A percentile compares a stretch with the other conserved stretches of the same genome.
Conservation (phyloP, 208 protist genomes). For the Kentomonas sorsogonicus region DNA sequence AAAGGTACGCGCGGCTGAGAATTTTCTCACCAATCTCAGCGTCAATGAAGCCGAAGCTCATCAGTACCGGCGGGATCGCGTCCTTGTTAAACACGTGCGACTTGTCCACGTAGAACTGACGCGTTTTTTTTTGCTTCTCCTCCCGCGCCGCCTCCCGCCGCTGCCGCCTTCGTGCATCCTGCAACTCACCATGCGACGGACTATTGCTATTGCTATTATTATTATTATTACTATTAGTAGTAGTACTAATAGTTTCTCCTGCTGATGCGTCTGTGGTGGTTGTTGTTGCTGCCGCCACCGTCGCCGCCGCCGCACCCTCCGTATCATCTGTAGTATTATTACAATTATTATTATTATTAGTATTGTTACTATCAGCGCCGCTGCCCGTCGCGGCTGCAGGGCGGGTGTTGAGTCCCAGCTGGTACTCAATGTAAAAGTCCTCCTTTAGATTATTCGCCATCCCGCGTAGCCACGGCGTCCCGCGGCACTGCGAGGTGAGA, state of each 20-base stretch:
- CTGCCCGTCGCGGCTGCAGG: not conserved
- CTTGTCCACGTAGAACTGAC: too few species aligned
- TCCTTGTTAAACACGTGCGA: slow-evolving; percentile 38
- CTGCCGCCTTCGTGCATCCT: too few species aligned
- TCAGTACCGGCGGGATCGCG: slow-evolving; percentile 40
- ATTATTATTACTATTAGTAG: too few species aligned
- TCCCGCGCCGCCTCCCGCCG: too few species aligned
- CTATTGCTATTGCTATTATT: too few species aligned
- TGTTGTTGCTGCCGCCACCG: slow-evolving; percentile 3
- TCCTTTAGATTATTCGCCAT: slow-evolving; percentile 14
- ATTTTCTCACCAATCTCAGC: slow-evolving; percentile 40
- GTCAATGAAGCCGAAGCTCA: slow-evolving; percentile 30
- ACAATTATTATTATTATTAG: not conserved
- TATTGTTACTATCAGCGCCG: not conserved
- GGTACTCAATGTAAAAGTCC: slow-evolving; percentile 11
- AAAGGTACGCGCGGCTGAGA: slow-evolving; percentile 31
- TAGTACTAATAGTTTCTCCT: too few species aligned
- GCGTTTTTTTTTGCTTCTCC: too few species aligned
- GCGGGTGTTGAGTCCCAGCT: not conserved
- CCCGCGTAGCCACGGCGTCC: slow-evolving; percentile 16
- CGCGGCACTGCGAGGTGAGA: slow-evolving; percentile 7
- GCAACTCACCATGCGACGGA: too few species aligned
- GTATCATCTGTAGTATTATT: not conserved
- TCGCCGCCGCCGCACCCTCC: not conserved
- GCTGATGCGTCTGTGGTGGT: too few species aligned